phyloP scores from a whole-genome alignment of 2,329 filamentous ascomycete species.

The Zymoseptoria brevis region DNA sequence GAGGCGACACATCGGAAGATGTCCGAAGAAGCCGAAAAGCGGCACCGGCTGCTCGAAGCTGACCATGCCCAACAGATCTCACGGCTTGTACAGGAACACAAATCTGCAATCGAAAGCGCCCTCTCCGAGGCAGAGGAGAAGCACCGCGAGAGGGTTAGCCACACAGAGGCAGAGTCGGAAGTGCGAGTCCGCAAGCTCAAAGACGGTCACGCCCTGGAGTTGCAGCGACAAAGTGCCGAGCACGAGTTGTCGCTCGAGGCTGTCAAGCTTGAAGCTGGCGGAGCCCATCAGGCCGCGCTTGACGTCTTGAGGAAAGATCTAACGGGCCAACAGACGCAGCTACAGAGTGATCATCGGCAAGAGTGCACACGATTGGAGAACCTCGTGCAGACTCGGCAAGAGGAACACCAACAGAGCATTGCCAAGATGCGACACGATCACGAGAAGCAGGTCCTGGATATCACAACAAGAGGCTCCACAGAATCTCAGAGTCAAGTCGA shows the following conservation, averaged over 20 bases:
- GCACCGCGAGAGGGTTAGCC: not conserved
- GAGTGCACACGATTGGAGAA: conserved; percentile 1
- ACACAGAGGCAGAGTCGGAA: not conserved
- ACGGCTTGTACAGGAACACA: not conserved
- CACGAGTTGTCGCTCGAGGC: not conserved
- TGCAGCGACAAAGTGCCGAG: not conserved
- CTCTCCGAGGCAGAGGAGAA: not conserved
- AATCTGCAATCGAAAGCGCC: not conserved
- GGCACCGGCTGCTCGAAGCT: not conserved
- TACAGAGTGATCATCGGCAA: not conserved
- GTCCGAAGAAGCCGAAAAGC: not conserved
- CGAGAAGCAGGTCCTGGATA: conserved; percentile 1
- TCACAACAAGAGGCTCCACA: not conserved
- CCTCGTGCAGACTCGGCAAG: conserved; percentile 4
- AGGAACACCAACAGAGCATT: conserved; percentile 1
- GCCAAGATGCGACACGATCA: conserved; percentile 1
- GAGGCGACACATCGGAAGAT: not conserved
- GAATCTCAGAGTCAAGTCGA: not conserved
- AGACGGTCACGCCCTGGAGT: not conserved
- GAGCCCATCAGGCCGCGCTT: not conserved
- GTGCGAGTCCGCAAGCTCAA: not conserved
- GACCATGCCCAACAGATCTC: not conserved
- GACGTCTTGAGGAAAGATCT: not conserved
- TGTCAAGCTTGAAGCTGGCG: not conserved
- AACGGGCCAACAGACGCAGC: not conserved